A percentile compares a stretch with the other conserved stretches of the same genome.
Evolutionary conservation across 768 basidiomycete species (phyloP).

Genomic region (Leccinum uliginosum): DNA sequence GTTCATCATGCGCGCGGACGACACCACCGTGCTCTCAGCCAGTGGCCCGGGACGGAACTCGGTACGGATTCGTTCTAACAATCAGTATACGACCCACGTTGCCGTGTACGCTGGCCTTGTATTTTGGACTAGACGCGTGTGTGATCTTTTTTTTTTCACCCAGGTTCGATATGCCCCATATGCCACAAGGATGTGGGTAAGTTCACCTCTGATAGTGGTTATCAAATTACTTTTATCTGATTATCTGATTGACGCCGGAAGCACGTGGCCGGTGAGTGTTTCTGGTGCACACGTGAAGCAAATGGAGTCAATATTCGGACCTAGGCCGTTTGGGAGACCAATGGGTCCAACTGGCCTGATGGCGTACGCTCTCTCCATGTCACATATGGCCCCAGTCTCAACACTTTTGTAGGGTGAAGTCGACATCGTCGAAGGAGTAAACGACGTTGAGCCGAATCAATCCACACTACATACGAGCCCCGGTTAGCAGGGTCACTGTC

Average conservation of each 20-base stretch:
- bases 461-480: slow-evolving; percentile 54
- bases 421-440: slow-evolving; percentile 40
- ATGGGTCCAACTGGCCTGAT: slow-evolving; percentile 22
- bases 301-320: slow-evolving; percentile 7
- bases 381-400: neutral
- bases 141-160: neutral
- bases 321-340: slow-evolving; percentile 29
- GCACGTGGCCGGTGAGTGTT: slow-evolving; percentile 35
- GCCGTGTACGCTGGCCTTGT: slow-evolving; percentile 23
- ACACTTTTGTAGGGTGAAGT: slow-evolving; percentile 23
- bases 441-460: slow-evolving; percentile 48
- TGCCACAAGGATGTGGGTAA: slow-evolving; percentile 35
- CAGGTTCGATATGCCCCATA: slow-evolving; percentile 34
- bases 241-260: slow-evolving; percentile 6
- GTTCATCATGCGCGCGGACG: slow-evolving; percentile 37
- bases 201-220: slow-evolving; percentile 1
- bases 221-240: neutral
- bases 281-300: neutral
- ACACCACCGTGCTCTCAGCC: slow-evolving; percentile 27
- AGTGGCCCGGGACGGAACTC: slow-evolving; percentile 34
- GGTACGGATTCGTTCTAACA: slow-evolving; percentile 30
- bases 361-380: slow-evolving; percentile 14
- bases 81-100: slow-evolving; percentile 32
- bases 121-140: neutral
- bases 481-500: slow-evolving; percentile 25